Percentiles rank a stretch among this genome's conserved stretches.
Conservation (phyloP, 2,329 filamentous ascomycete genomes). For the Calonectria naviculata region DNA sequence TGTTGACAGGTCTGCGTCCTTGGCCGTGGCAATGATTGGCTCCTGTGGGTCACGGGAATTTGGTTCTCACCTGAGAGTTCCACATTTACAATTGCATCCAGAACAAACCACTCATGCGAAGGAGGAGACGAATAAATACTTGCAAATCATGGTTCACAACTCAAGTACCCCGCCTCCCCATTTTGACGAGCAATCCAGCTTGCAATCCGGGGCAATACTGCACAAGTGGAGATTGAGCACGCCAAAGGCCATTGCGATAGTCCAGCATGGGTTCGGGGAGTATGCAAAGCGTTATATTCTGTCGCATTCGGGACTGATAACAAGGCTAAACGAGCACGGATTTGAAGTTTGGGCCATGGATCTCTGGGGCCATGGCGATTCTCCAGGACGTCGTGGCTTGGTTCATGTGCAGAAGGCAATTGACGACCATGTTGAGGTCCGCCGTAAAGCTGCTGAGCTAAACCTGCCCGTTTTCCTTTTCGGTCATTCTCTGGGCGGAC, state of each 20-base stretch:
- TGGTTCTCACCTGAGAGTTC: background rate
- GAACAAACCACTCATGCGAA: no score
- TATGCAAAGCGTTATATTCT: background rate
- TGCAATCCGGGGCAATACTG: background rate
- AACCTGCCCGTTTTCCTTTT: background rate
- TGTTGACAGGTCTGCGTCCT: background rate
- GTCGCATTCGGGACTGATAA: background rate
- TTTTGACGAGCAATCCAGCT: background rate
- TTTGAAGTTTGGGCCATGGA: background rate
- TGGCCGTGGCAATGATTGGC: no score
- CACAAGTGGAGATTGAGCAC: background rate
- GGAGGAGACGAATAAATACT: background rate
- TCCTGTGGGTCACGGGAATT: background rate
- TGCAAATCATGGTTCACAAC: background rate
- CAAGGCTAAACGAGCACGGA: background rate
- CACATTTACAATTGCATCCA: background rate
- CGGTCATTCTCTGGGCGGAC: background rate
- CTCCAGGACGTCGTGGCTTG: background rate
- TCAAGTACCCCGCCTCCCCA: background rate
- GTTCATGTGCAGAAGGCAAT: background rate
- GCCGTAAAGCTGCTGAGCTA: background rate
- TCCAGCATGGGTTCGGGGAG: background rate
- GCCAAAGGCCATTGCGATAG: background rate
- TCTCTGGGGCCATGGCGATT: background rate
- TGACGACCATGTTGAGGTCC: background rate